Conservation (phyloP, 306 rosid species). For the Inga oerstediana region DNA sequence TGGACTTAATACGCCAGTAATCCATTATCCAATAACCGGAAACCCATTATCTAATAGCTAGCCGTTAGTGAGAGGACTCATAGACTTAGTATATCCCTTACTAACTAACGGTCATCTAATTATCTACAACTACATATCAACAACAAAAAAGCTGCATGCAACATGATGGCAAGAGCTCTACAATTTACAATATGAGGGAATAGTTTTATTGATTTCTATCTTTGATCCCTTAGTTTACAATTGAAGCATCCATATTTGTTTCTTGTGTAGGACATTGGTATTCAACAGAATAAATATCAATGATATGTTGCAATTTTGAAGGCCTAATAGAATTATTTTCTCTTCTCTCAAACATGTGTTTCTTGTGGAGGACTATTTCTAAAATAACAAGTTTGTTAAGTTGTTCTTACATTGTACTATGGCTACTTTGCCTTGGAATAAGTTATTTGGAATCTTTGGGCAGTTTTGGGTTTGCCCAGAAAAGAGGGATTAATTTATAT, state of each 20-base stretch:
- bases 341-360: not conserved
- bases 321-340: not conserved
- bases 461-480: not conserved
- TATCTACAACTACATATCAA: no score
- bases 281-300: not conserved
- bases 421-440: not conserved
- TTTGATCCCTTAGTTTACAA: constrained; percentile 6
- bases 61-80: no score
- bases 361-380: not conserved
- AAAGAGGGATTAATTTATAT: not conserved
- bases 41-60: no score
- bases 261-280: not conserved
- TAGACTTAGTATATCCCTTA: no score
- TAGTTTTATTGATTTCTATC: constrained; percentile 6
- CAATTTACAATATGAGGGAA: constrained; percentile 11
- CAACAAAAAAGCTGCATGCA: constrained; percentile 6
- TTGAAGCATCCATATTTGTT: not conserved
- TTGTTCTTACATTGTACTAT: not conserved
- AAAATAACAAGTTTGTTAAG: not conserved
- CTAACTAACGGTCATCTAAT: no score
- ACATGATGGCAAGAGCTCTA: constrained; percentile 21
- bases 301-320: not conserved
- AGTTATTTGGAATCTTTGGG: not conserved
- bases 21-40: no score
- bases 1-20: no score